Conservation (phyloP, 2,329 filamentous ascomycete genomes). For the Aureobasidium namibiae region DNA sequence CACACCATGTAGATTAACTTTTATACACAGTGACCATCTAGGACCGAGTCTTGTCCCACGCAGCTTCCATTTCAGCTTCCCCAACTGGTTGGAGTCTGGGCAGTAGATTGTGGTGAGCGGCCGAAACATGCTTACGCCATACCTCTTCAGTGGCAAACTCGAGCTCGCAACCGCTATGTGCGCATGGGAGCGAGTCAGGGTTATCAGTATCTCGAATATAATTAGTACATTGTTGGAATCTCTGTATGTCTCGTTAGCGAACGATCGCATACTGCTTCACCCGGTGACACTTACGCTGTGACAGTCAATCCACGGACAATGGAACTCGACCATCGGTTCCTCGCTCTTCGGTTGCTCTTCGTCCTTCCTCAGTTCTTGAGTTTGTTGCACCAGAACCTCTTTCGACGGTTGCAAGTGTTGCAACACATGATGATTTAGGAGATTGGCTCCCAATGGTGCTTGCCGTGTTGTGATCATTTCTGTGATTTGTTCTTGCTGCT, state of each 20-base stretch:
- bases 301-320: slow-evolving; percentile 13
- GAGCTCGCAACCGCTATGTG: slow-evolving; percentile 19
- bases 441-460: background rate
- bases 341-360: background rate
- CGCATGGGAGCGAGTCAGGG: slow-evolving; percentile 14
- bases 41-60: background rate
- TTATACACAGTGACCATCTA: background rate
- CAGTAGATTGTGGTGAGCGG: slow-evolving; percentile 21
- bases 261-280: background rate
- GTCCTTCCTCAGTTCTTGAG: background rate
- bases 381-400: background rate
- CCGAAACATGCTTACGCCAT: slow-evolving; percentile 21
- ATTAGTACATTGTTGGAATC: background rate
- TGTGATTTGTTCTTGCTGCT: background rate
- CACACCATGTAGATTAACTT: background rate
- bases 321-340: background rate
- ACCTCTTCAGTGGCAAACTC: slow-evolving; percentile 18
- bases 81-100: background rate
- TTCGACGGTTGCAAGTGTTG: background rate
- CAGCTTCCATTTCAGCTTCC: background rate
- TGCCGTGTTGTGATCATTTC: background rate
- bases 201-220: background rate
- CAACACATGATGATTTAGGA: background rate
- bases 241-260: background rate
- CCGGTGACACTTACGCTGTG: background rate